Evolutionary conservation across 129 eudicot genomes (phyloP).

Genomic region (Sambucus nigra): DNA sequence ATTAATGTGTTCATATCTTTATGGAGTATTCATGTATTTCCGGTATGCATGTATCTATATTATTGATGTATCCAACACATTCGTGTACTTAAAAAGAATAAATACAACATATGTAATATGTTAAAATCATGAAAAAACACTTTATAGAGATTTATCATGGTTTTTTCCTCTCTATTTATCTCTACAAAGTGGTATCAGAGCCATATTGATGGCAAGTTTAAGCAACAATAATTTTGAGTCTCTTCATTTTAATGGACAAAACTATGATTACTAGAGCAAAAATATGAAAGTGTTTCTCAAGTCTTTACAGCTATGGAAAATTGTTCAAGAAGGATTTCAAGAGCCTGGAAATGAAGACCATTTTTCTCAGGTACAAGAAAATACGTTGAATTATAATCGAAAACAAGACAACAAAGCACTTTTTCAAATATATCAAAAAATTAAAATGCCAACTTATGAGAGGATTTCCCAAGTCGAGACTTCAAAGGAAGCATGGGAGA

Average conservation of each 20-base stretch:
- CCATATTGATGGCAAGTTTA: not conserved
- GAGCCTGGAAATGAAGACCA: not conserved
- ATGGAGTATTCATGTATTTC: no score
- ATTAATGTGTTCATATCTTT: no score
- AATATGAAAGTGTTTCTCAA: not conserved
- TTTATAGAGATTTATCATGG: no score
- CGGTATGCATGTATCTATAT: no score
- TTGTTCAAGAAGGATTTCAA: not conserved
- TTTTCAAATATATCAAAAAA: constrained; percentile 2
- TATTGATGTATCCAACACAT: no score
- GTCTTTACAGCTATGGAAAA: not conserved
- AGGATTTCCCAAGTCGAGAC: not conserved
- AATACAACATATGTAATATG: no score
- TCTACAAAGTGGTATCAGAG: not conserved
- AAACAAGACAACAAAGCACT: not conserved
- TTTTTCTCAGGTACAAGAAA: not conserved
- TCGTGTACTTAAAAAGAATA: no score
- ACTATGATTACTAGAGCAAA: constrained; percentile 3
- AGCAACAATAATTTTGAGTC: not conserved
- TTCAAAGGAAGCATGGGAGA: constrained; percentile 1
- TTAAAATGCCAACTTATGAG: not conserved
- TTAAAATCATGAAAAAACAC: no score
- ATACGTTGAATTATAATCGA: not conserved
- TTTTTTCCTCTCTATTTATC: no score
- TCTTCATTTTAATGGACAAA: not conserved